A percentile compares a stretch with the other conserved stretches of the same genome.
Evolutionary conservation across 371 early-diverging fungal species (phyloP).

Genomic region (Rhizopus microsporus): DNA sequence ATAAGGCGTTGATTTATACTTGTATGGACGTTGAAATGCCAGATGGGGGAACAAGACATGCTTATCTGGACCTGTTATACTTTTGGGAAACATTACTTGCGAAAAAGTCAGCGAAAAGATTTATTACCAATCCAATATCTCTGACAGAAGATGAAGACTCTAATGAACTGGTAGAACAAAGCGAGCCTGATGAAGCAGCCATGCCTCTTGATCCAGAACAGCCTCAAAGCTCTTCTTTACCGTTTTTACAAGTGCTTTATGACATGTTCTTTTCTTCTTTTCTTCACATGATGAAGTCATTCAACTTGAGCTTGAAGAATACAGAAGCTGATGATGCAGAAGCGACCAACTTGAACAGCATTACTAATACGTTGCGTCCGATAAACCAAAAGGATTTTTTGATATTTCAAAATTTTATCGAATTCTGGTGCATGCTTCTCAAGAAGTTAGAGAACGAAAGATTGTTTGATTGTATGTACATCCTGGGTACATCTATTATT

Average conservation of each 20-base stretch:
- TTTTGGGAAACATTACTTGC: constrained; percentile 41
- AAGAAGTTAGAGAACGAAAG: constrained; percentile 42
- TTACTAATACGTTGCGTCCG: constrained; percentile 46
- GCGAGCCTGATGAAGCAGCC: constrained; percentile 5
- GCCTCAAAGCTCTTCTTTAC: neutral
- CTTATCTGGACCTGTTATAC: constrained; percentile 33
- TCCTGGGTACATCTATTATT: constrained; percentile 56
- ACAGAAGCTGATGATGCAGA: constrained; percentile 14
- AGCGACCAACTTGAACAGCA: neutral
- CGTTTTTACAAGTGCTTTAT: constrained; percentile 23
- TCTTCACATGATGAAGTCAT: constrained; percentile 26
- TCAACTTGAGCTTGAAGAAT: constrained; percentile 36
- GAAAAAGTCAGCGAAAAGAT: neutral
- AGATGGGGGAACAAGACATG: constrained; percentile 16
- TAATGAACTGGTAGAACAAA: constrained; percentile 5
- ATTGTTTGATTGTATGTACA: constrained; percentile 62
- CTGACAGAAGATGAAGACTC: neutral
- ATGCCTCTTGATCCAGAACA: constrained; percentile 2
- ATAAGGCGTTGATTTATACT: constrained; percentile 60
- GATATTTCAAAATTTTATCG: constrained; percentile 69
- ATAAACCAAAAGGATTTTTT: constrained; percentile 67
- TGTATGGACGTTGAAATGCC: constrained; percentile 30
- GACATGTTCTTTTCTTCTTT: constrained; percentile 35
- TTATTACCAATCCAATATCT: neutral
- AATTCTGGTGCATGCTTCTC: constrained; percentile 66